A percentile compares a stretch with the other conserved stretches of the same genome.
These are phyloP conservation scores for Asterophora parasitica DNA, from an alignment of 768 basidiomycete species.

Conservation along the genomic window DNA sequence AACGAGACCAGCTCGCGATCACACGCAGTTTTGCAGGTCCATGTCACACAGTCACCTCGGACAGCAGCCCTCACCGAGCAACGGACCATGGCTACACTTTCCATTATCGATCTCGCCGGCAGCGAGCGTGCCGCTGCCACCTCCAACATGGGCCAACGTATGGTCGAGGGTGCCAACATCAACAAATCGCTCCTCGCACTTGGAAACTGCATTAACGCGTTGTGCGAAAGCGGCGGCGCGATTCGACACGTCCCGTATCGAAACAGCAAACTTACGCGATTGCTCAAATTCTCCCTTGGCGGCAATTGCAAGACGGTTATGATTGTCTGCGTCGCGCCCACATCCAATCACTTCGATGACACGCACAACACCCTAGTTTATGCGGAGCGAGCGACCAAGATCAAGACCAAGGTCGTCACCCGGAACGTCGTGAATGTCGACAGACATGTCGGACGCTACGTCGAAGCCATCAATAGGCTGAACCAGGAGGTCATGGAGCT, in stretches of 20 bases:
- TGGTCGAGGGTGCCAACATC: conserved; percentile 99
- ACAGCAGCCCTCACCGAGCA: conserved; percentile 82
- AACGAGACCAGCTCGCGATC: conserved; percentile 97
- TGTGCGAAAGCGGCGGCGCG: conserved; percentile 90
- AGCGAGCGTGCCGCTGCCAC: conserved; percentile 97
- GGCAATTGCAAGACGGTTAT: conserved; percentile 99
- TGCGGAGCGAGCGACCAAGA: conserved; percentile 96
- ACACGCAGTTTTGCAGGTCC: conserved; percentile 95
- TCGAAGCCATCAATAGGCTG: conserved; percentile 88
- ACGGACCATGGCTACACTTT: conserved; percentile 83
- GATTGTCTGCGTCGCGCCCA: conserved; percentile 97
- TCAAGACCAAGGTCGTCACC: conserved; percentile 96
- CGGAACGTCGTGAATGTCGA: conserved; percentile 94
- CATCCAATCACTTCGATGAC: conserved; percentile 94
- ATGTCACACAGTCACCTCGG: conserved; percentile 81
- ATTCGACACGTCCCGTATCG: conserved; percentile 92
- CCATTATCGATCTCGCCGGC: conserved; percentile 97
- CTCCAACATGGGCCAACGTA: conserved; percentile 94
- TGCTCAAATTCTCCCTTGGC: conserved; percentile 96
- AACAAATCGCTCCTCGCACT: conserved; percentile 97
- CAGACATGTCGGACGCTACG: conserved; percentile 91
- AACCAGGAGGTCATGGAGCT: conserved; percentile 80
- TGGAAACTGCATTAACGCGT: conserved; percentile 97
- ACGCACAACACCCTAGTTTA: conserved; percentile 98
- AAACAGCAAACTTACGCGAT: conserved; percentile 95